Percentiles rank a stretch among this genome's conserved stretches.
phyloP scores from a whole-genome alignment of 495 filamentous ascomycete genomes.

The Penicillium bovifimosum region DNA sequence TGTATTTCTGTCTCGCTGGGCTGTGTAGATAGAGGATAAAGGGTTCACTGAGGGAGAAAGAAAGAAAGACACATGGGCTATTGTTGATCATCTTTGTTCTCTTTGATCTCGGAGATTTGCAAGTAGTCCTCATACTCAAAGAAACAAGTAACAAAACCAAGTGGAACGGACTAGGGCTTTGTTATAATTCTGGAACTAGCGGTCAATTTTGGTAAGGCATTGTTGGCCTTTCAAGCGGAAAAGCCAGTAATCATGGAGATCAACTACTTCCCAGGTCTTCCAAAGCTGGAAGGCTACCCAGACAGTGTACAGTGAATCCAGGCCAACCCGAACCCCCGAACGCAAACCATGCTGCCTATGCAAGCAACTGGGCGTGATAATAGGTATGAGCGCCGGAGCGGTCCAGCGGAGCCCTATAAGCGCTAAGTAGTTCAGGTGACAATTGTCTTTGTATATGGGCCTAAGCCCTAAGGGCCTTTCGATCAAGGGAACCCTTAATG shows the following conservation, averaged over 20 bases:
- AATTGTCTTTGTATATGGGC: neutral
- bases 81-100: neutral
- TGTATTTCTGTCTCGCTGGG: neutral
- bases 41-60: neutral
- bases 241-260: neutral
- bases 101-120: neutral
- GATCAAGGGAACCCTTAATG: too few relatives aligned
- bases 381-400: too few relatives aligned
- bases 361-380: neutral
- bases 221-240: neutral
- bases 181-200: neutral
- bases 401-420: neutral
- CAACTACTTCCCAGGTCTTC: neutral
- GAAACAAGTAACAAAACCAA: neutral
- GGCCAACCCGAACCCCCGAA: too few relatives aligned
- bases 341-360: neutral
- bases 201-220: neutral
- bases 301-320: too few relatives aligned
- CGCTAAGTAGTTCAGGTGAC: neutral
- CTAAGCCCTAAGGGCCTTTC: too few relatives aligned
- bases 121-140: neutral
- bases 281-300: too few relatives aligned
- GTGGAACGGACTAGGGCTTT: neutral
- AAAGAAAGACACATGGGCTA: neutral
- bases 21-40: neutral